Evolutionary conservation across 139 green algal genomes (phyloP).

Genomic region (Chlamydomonas asymmetrica): DNA sequence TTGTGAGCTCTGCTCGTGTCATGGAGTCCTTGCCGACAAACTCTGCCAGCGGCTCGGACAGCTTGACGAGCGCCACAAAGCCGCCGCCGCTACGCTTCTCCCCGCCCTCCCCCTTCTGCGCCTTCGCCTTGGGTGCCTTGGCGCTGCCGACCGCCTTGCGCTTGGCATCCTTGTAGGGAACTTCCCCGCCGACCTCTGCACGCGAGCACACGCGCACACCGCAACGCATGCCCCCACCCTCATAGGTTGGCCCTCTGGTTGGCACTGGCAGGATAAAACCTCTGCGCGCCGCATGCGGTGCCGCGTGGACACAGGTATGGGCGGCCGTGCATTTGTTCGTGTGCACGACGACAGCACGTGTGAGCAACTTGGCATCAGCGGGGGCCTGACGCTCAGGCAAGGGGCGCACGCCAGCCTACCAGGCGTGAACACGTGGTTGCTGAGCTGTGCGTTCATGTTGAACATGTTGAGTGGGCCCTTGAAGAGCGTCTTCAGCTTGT

Average conservation of each 20-base stretch:
- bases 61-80: constrained; percentile 4
- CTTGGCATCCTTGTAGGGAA: no score
- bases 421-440: constrained; percentile 49
- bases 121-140: constrained; percentile 24
- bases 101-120: constrained; percentile 1
- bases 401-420: constrained; percentile 1
- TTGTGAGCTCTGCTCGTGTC: constrained; percentile 50
- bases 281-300: no score
- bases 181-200: no score
- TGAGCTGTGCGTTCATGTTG: constrained; percentile 81
- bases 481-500: constrained; percentile 69
- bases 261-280: no score
- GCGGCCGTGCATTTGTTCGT: neutral
- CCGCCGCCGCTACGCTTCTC: constrained; percentile 14
- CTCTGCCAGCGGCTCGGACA: constrained; percentile 49
- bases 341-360: neutral
- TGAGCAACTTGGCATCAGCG: neutral
- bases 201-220: no score
- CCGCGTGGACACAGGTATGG: neutral
- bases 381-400: no score
- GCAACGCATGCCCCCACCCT: no score
- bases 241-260: no score
- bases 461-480: constrained; percentile 70
- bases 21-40: constrained; percentile 44
- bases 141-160: constrained; percentile 13